Percentiles rank a stretch among this genome's conserved stretches.
Conservation (phyloP, 2,329 filamentous ascomycete genomes). For the Colletotrichum sp. region DNA sequence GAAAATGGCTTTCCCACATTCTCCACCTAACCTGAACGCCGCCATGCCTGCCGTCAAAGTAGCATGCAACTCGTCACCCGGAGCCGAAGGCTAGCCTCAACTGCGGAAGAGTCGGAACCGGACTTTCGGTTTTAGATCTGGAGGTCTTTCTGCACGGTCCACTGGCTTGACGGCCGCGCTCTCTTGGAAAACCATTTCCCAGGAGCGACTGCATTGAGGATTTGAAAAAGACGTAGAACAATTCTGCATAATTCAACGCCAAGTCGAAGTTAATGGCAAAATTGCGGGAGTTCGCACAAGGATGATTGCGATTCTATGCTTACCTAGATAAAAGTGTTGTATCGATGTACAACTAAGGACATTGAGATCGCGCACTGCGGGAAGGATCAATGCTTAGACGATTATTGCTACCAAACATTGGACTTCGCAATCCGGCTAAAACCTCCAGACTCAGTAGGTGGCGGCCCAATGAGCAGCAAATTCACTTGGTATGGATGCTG, state of each 20-base stretch:
- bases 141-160: not conserved
- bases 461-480: not conserved
- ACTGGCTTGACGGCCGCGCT: not conserved
- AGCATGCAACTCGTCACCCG: not conserved
- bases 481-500: not conserved
- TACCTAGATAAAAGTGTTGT: not conserved
- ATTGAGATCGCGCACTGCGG: not conserved
- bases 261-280: too few relatives aligned
- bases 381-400: accelerated
- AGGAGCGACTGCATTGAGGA: not conserved
- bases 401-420: not conserved
- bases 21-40: not conserved
- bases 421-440: not conserved
- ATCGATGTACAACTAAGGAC: not conserved
- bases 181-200: not conserved
- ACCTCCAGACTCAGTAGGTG: not conserved
- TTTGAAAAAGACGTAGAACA: too few relatives aligned
- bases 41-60: not conserved
- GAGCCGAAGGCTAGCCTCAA: not conserved
- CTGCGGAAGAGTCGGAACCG: not conserved
- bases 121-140: not conserved
- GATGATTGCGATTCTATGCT: not conserved
- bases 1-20: not conserved
- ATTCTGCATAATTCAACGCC: too few relatives aligned
- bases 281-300: too few relatives aligned